Evolutionary conservation across 345 rosid species (phyloP).

Genomic region (Cardamine chenopodiifolia): DNA sequence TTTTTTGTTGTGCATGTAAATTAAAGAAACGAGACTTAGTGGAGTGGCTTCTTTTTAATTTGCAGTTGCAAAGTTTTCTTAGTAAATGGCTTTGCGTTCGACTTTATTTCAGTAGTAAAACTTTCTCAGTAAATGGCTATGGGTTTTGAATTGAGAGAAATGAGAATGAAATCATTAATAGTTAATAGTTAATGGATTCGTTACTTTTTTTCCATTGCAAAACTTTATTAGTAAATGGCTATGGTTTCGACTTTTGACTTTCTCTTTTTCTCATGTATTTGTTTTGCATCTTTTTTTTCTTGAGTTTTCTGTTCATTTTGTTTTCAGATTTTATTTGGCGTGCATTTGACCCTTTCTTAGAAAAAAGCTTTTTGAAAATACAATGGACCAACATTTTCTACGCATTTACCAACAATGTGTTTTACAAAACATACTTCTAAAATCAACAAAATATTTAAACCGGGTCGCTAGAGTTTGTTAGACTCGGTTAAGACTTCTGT

Average conservation of each 20-base stretch:
- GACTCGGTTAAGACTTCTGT: neutral
- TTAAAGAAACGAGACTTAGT: slow-evolving; percentile 25
- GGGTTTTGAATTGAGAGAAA: neutral
- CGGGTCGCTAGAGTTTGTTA: neutral
- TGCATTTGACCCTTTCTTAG: neutral
- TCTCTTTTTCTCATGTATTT: slow-evolving; percentile 17
- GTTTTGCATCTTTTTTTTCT: neutral
- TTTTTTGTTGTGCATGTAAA: slow-evolving; percentile 10
- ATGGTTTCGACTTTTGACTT: slow-evolving; percentile 3
- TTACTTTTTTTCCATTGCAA: neutral
- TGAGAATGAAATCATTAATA: neutral
- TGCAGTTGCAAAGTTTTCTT: slow-evolving; percentile 10
- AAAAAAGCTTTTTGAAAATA: neutral
- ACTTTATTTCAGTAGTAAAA: slow-evolving; percentile 23
- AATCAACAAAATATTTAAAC: neutral
- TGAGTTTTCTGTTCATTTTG: neutral
- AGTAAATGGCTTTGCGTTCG: slow-evolving; percentile 12
- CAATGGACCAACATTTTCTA: slow-evolving; percentile 10
- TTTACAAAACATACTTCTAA: neutral
- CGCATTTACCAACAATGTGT: neutral
- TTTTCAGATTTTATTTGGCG: slow-evolving; percentile 26
- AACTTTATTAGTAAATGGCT: slow-evolving; percentile 20
- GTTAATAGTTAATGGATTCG: neutral
- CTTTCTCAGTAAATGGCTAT: slow-evolving; percentile 25
- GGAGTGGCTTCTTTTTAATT: slow-evolving; percentile 18